Conservation (phyloP, 495 filamentous ascomycete species). For the Cryomyces antarcticus region DNA sequence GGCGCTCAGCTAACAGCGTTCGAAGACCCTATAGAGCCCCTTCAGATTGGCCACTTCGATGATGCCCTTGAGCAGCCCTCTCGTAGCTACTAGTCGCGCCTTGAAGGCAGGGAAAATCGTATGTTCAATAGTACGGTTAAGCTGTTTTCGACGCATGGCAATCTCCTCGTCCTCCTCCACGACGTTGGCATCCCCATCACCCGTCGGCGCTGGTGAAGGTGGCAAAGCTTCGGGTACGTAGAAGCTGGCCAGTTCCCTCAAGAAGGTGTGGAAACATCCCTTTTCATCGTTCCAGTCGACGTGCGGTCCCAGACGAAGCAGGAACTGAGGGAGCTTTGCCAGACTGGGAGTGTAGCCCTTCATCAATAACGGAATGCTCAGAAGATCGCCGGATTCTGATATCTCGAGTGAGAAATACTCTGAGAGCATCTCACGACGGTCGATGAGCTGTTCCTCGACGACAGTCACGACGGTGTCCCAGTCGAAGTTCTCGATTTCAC, state of each 20-base stretch:
- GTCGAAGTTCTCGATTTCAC: conserved; percentile 32
- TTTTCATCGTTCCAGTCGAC: conserved; percentile 77
- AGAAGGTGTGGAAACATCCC: conserved; percentile 66
- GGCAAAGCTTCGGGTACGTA: conserved; percentile 80
- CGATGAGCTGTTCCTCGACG: conserved; percentile 42
- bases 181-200: conserved; percentile 14
- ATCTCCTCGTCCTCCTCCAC: conserved; percentile 28
- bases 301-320: conserved; percentile 72
- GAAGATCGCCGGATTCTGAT: conserved; percentile 52
- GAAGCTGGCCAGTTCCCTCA: conserved; percentile 75
- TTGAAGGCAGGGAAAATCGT: conserved; percentile 68
- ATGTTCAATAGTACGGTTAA: conserved; percentile 44
- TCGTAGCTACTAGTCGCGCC: conserved; percentile 66
- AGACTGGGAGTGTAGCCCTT: conserved; percentile 77
- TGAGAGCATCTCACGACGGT: conserved; percentile 62
- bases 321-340: conserved; percentile 72
- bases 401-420: conserved; percentile 89
- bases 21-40: conserved; percentile 92
- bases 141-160: conserved; percentile 30
- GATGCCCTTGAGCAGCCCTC: conserved; percentile 52
- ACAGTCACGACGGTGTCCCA: conserved; percentile 40
- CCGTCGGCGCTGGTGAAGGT: conserved; percentile 19
- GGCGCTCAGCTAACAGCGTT: conserved; percentile 44
- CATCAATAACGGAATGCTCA: conserved; percentile 61
- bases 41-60: conserved; percentile 88